Base-by-base conservation (phyloP, 2,329 filamentous ascomycete genomes). In the Penicillium sclerotigenum region DNA sequence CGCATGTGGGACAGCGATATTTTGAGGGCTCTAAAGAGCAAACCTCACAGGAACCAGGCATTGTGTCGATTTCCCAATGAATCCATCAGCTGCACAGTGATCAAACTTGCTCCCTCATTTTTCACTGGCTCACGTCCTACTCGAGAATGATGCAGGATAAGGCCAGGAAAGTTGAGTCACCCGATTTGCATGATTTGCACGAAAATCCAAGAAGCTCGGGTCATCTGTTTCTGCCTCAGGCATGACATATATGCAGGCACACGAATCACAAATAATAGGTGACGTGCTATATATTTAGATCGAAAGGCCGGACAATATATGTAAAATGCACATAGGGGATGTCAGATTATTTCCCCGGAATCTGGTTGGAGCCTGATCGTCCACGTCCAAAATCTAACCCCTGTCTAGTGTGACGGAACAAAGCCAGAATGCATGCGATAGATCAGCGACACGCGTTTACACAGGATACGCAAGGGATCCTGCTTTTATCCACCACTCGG, bases 1-100 rank as follows among this genome's bases (percentile, higher is more conserved):
- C 67, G 58, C 73, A 76, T 40, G 65, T 70, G 34, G 73, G 73
- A 62, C 73, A 75, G 45, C 71, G 72, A 59, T 75, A 75, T 60
- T 73, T 75, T 20, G 67, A 71, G 10, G 65, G 61, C 56, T 75
- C 68, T 37, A 62, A 68, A 52, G 68, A 66, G 60, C 73, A 76
- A 42, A 76, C 72, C 59, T 74, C 69, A 51, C 73, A 76, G 37
- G 60, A 62, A 50, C 54, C 60, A 37, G 68, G 50, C 72, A 74
- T 75, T 52, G 59, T 66, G 46, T 41, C 41, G 46, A 29, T 42
- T 49, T 61, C 43, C 52, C 47, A 52, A 57, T 50, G 40, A 47
- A 47, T 47, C 41, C 42, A 61, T 53, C 53, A 54, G 56, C 47
- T 55, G 46, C 43, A 37, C 43, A 52, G 42, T 45, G 22, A 56